phyloP scores from a whole-genome alignment of 805 yeast species.

The Candida sphagnicola region DNA sequence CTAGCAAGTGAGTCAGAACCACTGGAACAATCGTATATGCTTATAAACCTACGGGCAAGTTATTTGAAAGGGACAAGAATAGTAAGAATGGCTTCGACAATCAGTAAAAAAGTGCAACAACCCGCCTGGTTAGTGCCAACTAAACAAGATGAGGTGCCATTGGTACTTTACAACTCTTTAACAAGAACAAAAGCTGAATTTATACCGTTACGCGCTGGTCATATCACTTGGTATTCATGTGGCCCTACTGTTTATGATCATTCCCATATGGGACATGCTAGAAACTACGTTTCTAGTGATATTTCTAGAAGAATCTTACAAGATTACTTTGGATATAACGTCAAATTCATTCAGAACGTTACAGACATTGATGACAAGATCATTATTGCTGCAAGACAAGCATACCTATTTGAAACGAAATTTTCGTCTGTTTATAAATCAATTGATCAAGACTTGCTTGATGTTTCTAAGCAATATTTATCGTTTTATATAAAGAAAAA shows the following conservation, averaged over 20 bases:
- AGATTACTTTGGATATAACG: slow-evolving; percentile 88
- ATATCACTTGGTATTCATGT: slow-evolving; percentile 93
- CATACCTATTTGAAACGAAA: slow-evolving; percentile 68
- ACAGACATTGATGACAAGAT: slow-evolving; percentile 99
- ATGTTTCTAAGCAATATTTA: slow-evolving; percentile 42
- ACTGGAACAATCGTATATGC: neutral
- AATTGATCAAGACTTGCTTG: slow-evolving; percentile 32
- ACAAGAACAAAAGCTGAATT: slow-evolving; percentile 80
- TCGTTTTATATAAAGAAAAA: slow-evolving; percentile 49
- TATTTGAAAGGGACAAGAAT: slow-evolving; percentile 5
- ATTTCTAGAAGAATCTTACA: slow-evolving; percentile 85
- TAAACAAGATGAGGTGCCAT: slow-evolving; percentile 16
- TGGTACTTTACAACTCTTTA: slow-evolving; percentile 76
- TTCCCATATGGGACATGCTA: slow-evolving; percentile 97
- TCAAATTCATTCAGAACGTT: slow-evolving; percentile 89
- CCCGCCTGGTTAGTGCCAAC: slow-evolving; percentile 33
- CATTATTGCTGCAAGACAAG: slow-evolving; percentile 90
- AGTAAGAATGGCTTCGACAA: slow-evolving; percentile 9
- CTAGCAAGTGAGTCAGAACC: neutral
- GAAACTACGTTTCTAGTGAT: slow-evolving; percentile 93
- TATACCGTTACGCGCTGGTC: slow-evolving; percentile 59
- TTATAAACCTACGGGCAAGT: neutral
- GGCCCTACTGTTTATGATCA: slow-evolving; percentile 98
- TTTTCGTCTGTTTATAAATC: slow-evolving; percentile 22
- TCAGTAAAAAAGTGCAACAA: slow-evolving; percentile 30